Percentiles rank a stretch among this genome's conserved stretches.
Conservation (phyloP, 257 asterid species). For the Solanum phureja region DNA sequence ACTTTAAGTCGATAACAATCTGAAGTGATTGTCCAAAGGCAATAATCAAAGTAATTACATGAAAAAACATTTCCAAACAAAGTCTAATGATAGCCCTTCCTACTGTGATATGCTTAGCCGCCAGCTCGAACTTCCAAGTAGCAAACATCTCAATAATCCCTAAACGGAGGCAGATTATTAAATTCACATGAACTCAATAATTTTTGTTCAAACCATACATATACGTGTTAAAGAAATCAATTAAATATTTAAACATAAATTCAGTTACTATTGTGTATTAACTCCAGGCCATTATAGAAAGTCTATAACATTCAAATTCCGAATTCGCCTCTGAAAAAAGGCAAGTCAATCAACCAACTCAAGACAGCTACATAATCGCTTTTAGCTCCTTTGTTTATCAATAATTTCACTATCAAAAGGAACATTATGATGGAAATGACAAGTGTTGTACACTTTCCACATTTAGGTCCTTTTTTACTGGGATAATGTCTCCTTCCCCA, state of each 20-base stretch:
- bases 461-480: not conserved
- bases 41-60: not conserved
- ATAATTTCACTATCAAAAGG: not conserved
- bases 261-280: not conserved
- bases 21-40: not conserved
- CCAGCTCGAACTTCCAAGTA: not conserved
- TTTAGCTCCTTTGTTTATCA: not conserved
- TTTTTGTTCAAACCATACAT: not conserved
- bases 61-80: not conserved
- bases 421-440: not conserved
- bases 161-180: not conserved
- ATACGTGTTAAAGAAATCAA: not conserved
- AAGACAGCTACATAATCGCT: not conserved
- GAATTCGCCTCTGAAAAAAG: accelerated
- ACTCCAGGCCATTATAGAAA: not conserved
- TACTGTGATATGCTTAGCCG: not conserved
- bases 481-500: conserved; percentile 4
- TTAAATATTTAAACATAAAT: not conserved
- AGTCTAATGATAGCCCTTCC: not conserved
- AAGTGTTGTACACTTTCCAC: not conserved
- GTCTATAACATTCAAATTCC: accelerated
- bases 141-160: not conserved
- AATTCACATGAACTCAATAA: not conserved
- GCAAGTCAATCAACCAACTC: not conserved
- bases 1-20: not conserved